Percentiles rank a stretch among this genome's conserved stretches.
phyloP scores from a whole-genome alignment of 148 eudicot genomes.

The Cornus kousa region DNA sequence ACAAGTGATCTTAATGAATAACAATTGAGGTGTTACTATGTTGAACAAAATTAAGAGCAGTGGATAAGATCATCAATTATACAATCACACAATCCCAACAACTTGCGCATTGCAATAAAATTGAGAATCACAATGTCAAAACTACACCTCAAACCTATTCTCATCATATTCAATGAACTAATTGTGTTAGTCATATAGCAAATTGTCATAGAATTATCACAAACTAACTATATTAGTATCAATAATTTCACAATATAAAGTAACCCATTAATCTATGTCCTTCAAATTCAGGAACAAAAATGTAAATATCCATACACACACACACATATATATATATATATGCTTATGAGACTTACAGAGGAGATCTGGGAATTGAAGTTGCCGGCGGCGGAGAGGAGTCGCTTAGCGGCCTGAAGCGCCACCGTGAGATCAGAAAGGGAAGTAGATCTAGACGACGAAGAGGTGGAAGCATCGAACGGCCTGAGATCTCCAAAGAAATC shows the following conservation, averaged over 20 bases:
- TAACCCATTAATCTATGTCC: not conserved
- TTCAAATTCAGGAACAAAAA: conserved; percentile 1
- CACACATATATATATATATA: not conserved
- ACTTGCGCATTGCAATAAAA: not conserved
- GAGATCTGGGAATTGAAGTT: conserved; percentile 43
- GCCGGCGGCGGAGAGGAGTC: conserved; percentile 43
- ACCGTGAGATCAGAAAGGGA: conserved; percentile 42
- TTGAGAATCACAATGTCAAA: not conserved
- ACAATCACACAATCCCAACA: not conserved
- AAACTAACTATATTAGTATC: not conserved
- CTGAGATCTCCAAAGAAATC: conserved; percentile 25
- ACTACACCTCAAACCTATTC: not conserved
- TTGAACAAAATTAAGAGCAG: not conserved
- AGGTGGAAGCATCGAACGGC: conserved; percentile 14
- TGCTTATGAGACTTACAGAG: conserved; percentile 24
- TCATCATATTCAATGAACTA: not conserved
- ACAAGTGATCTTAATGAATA: not conserved
- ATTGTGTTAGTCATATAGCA: not conserved
- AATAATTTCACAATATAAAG: not conserved
- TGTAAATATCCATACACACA: not conserved
- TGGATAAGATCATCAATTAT: not conserved
- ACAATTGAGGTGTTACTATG: not conserved
- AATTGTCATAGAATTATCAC: not conserved
- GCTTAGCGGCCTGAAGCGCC: conserved; percentile 52
- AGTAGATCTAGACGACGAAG: conserved; percentile 17